Evolutionary conservation across 2,329 filamentous ascomycete species (phyloP).

Genomic region (Trichoderma harzianum): DNA sequence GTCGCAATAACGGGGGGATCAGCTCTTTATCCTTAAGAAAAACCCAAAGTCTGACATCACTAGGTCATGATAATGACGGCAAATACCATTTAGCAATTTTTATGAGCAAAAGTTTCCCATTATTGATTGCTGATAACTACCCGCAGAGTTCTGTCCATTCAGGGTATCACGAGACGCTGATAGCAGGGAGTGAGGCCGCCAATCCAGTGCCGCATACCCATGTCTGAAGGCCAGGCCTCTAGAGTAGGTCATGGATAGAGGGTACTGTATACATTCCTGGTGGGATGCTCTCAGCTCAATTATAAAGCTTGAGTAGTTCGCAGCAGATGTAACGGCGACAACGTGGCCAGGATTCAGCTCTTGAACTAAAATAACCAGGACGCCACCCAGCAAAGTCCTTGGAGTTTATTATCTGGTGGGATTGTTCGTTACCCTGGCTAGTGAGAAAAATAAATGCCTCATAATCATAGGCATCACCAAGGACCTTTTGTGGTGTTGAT

Average conservation of each 20-base stretch:
- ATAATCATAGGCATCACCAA: background rate
- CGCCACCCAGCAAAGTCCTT: background rate
- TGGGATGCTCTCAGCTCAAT: background rate
- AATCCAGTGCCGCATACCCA: background rate
- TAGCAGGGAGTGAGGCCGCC: background rate
- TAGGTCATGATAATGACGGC: background rate
- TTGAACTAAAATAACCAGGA: background rate
- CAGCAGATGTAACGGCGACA: background rate
- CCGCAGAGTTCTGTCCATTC: background rate
- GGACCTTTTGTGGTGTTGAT: background rate
- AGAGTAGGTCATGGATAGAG: background rate
- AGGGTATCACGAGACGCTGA: background rate
- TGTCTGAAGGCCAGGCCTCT: background rate
- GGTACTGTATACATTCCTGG: background rate
- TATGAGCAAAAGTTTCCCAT: background rate
- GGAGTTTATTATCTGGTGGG: background rate
- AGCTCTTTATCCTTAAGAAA: background rate
- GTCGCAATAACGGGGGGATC: background rate
- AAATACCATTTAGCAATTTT: background rate
- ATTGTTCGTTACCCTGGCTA: background rate
- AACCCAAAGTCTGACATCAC: background rate
- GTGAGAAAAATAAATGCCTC: slow-evolving; percentile 1
- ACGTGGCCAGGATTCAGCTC: background rate
- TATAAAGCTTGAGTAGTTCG: background rate
- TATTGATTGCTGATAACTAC: slow-evolving; percentile 1